Base-by-base conservation (phyloP, 2,329 filamentous ascomycete genomes). In the Aphanoascus verrucosus region DNA sequence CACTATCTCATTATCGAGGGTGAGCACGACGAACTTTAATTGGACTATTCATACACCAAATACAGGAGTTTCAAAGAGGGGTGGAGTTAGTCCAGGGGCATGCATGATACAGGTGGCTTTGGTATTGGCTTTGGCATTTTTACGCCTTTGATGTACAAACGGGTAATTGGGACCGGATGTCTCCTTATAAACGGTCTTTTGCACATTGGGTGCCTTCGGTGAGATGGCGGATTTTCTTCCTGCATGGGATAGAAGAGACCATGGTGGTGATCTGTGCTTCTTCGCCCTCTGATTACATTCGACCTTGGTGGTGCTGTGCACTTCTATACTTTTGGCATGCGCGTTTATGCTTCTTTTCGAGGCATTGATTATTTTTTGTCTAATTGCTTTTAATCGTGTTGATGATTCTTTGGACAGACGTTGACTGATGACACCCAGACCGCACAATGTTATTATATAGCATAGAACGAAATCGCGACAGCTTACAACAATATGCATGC, bases 1-100 rank as follows among this genome's bases (percentile, higher is more conserved):
- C 89, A 94, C 64, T 96, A 98, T 67, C 88, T 96, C 51, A 76
- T 98, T 59, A 77, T 95, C 19, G 80, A 88, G 61, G 87, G 87
- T 50, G 84, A 88, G 64, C 83, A 81, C 60, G 77, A 82, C 35
- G 74, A 76, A 62, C 59, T 55, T 58, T 69, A 60, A 68, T 45
- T 19, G 49, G 61, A 38, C 12, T 9, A 34, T 42, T 12, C 14
- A 34, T 41, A 23, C 42, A 46, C 20, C 20, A 34, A 40, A 43
- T 48, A 48, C 44, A 34, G 51, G 45, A 48, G 45, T 53, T 53
- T 28, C 48, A 14, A 15, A 53, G 20, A 53, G 15, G 45, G 23
- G 34, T 32, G 51, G 51, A 41, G 51, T 48, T 53, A 19, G 14
- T 20, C 20, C 45, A 9, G 40, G 41, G 38, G 38, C 42, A 52